A percentile compares a stretch with the other conserved stretches of the same genome.
phyloP scores from a whole-genome alignment of 2,329 filamentous ascomycete genomes.

The Talaromyces verruculosus region DNA sequence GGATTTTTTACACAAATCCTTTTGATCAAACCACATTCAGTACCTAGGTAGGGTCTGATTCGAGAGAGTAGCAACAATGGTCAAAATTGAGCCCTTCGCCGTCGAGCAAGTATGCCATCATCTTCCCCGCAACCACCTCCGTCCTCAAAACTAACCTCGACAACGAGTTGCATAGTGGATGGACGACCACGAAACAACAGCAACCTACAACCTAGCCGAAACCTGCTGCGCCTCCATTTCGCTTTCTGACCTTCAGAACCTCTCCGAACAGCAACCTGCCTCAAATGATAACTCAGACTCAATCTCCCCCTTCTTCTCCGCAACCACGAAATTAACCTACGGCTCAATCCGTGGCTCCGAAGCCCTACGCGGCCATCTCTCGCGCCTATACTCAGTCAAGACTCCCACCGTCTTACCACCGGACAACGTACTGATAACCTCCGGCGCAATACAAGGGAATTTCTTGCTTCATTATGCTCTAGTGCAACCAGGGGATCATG shows the following conservation, averaged over 20 bases:
- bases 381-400: slow-evolving; percentile 63
- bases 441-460: slow-evolving; percentile 82
- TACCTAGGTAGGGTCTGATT: too few relatives aligned
- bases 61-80: slow-evolving; percentile 31
- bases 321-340: slow-evolving; percentile 66
- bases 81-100: slow-evolving; percentile 44
- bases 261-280: slow-evolving; percentile 54
- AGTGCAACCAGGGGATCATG: slow-evolving; percentile 72
- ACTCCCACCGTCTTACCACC: slow-evolving; percentile 47
- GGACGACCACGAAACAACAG: slow-evolving; percentile 54
- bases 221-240: slow-evolving; percentile 59
- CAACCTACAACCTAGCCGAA: slow-evolving; percentile 59
- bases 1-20: not conserved
- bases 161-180: slow-evolving; percentile 61
- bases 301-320: slow-evolving; percentile 49
- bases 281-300: slow-evolving; percentile 16
- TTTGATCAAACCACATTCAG: not conserved
- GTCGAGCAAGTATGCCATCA: slow-evolving; percentile 64
- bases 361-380: slow-evolving; percentile 63
- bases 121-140: not conserved
- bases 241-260: slow-evolving; percentile 51
- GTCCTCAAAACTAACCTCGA: not conserved
- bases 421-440: slow-evolving; percentile 72
- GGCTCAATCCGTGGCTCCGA: slow-evolving; percentile 69
- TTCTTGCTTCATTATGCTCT: slow-evolving; percentile 74